Conservation (phyloP, 768 basidiomycete species). For the Russula foetens region DNA sequence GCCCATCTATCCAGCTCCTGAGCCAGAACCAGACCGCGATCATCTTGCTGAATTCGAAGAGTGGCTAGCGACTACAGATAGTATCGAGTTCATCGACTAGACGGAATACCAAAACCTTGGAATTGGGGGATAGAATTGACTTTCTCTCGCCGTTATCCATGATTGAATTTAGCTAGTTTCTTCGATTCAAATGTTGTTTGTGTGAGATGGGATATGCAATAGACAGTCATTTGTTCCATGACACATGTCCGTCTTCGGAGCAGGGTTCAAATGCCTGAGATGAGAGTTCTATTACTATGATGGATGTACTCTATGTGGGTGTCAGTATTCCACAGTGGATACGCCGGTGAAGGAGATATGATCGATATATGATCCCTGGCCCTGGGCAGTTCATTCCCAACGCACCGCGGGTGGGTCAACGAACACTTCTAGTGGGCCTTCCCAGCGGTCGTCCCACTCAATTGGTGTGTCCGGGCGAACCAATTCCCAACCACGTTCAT, state of each 20-base stretch:
- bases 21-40: slow-evolving; percentile 27
- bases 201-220: not conserved
- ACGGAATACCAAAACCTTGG: not conserved
- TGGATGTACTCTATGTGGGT: not conserved
- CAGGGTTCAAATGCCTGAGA: not conserved
- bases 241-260: not conserved
- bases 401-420: slow-evolving; percentile 30
- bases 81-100: slow-evolving; percentile 11
- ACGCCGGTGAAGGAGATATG: not conserved
- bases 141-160: not conserved
- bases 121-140: not conserved
- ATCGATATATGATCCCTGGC: not conserved
- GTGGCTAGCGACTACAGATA: slow-evolving; percentile 17
- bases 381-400: not conserved
- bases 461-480: slow-evolving; percentile 54
- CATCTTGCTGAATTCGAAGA: slow-evolving; percentile 55
- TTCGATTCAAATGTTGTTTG: not conserved
- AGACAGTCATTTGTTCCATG: not conserved
- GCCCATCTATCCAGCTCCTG: not conserved
- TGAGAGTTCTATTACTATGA: not conserved
- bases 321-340: not conserved
- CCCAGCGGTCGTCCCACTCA: slow-evolving; percentile 73
- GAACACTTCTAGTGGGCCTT: slow-evolving; percentile 53
- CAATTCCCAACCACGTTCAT: slow-evolving; percentile 73
- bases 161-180: not conserved